Percentiles rank a stretch among this genome's conserved stretches.
Conservation (phyloP, 345 rosid species). For the Salix dunnii region DNA sequence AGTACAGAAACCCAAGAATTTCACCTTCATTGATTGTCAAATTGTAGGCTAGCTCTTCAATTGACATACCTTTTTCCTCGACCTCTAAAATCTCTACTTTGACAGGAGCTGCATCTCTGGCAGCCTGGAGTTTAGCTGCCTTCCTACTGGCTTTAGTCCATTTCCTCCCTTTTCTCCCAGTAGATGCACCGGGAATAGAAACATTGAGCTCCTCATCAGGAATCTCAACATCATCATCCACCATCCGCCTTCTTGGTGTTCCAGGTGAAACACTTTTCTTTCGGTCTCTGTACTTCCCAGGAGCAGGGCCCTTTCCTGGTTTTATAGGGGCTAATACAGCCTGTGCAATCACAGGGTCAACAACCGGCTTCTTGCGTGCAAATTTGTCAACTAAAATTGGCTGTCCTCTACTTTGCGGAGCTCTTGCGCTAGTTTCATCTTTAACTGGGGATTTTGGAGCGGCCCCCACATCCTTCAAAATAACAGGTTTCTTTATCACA, state of each 20-base stretch:
- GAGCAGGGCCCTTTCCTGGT: slow-evolving; percentile 65
- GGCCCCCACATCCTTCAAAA: slow-evolving; percentile 80
- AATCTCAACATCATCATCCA: slow-evolving; percentile 44
- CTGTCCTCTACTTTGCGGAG: slow-evolving; percentile 55
- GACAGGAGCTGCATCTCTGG: slow-evolving; percentile 90
- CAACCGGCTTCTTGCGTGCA: slow-evolving; percentile 66
- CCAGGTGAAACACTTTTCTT: slow-evolving; percentile 57
- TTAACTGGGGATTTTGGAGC: slow-evolving; percentile 37
- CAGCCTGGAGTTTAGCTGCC: slow-evolving; percentile 92
- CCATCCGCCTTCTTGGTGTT: slow-evolving; percentile 54
- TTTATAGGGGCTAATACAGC: slow-evolving; percentile 73
- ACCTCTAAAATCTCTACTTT: slow-evolving; percentile 94
- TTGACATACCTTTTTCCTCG: slow-evolving; percentile 76
- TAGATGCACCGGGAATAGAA: slow-evolving; percentile 53
- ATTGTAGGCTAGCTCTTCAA: slow-evolving; percentile 86
- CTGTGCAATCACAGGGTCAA: slow-evolving; percentile 67
- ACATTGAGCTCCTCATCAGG: slow-evolving; percentile 70
- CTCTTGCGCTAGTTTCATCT: slow-evolving; percentile 38
- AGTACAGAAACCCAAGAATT: slow-evolving; percentile 75
- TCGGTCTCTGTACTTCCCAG: slow-evolving; percentile 68
- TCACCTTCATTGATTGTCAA: slow-evolving; percentile 82
- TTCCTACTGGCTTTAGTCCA: slow-evolving; percentile 97
- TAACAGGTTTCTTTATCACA: slow-evolving; percentile 51
- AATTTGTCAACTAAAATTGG: slow-evolving; percentile 93
- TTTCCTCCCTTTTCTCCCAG: slow-evolving; percentile 83